Evolutionary conservation across 208 protist genomes (phyloP).

Genomic region (Leptomonas pyrrhocoris): DNA sequence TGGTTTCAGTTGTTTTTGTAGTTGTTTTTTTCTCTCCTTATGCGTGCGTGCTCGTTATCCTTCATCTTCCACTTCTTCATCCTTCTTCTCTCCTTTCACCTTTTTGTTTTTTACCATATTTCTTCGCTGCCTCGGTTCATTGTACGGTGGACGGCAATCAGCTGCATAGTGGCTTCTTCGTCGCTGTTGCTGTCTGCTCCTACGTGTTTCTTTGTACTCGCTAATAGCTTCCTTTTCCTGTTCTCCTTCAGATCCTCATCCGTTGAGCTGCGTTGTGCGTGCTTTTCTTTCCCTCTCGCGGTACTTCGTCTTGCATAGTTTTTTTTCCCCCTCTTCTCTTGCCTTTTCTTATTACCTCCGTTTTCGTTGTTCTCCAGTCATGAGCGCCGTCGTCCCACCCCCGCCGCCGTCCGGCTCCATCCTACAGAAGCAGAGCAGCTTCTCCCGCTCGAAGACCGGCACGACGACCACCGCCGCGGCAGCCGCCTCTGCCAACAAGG

Average conservation of each 20-base stretch:
- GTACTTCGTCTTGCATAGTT: neutral
- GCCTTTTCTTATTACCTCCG: neutral
- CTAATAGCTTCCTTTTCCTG: no score
- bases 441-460: slow-evolving; percentile 30
- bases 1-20: no score
- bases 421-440: slow-evolving; percentile 41
- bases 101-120: neutral
- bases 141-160: no score
- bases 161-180: no score
- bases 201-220: no score
- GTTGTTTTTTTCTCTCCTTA: no score
- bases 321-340: neutral
- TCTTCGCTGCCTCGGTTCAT: neutral
- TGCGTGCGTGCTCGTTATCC: no score
- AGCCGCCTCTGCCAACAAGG: slow-evolving; percentile 7
- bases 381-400: slow-evolving; percentile 35
- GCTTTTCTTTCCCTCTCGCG: neutral
- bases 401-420: slow-evolving; percentile 29
- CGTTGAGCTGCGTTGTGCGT: no score
- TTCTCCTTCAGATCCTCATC: no score
- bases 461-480: slow-evolving; percentile 11
- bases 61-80: no score
- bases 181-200: no score
- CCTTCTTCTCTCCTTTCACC: neutral
- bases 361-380: neutral